Percentiles rank a stretch among this genome's conserved stretches.
These are phyloP conservation scores for Jatropha curcas DNA, from an alignment of 345 rosid species.

Conservation along the genomic window DNA sequence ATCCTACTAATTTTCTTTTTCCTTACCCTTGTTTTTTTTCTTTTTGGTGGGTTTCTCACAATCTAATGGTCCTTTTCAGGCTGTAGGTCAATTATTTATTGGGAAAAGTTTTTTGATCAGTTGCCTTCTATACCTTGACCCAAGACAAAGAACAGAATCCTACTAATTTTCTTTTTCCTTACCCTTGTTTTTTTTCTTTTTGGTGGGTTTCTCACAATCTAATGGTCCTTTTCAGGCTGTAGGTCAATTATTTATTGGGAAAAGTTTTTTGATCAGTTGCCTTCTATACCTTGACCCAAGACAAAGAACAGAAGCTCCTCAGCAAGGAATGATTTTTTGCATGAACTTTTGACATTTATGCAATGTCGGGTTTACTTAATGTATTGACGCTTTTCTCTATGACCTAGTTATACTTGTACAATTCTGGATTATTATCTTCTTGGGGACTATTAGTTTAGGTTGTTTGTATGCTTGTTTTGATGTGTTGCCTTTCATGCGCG, in stretches of 20 bases:
- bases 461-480: not conserved
- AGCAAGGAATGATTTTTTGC: constrained; percentile 61
- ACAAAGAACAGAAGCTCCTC: constrained; percentile 38
- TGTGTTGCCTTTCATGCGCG: not conserved
- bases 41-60: constrained; percentile 28
- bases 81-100: constrained; percentile 25
- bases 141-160: constrained; percentile 41
- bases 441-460: not conserved
- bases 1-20: not conserved
- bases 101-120: constrained; percentile 29
- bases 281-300: constrained; percentile 27
- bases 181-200: too few relatives aligned
- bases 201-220: constrained; percentile 25
- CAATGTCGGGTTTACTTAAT: constrained; percentile 95
- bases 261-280: constrained; percentile 27
- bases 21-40: not conserved
- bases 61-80: constrained; percentile 41
- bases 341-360: constrained; percentile 47
- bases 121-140: constrained; percentile 12
- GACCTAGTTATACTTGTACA: constrained; percentile 13
- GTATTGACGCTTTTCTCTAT: constrained; percentile 40
- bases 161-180: too few relatives aligned
- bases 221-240: constrained; percentile 45
- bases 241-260: constrained; percentile 20
- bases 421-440: not conserved